phyloP scores from a whole-genome alignment of 768 basidiomycete genomes.

The Multifurca ochricompacta region DNA sequence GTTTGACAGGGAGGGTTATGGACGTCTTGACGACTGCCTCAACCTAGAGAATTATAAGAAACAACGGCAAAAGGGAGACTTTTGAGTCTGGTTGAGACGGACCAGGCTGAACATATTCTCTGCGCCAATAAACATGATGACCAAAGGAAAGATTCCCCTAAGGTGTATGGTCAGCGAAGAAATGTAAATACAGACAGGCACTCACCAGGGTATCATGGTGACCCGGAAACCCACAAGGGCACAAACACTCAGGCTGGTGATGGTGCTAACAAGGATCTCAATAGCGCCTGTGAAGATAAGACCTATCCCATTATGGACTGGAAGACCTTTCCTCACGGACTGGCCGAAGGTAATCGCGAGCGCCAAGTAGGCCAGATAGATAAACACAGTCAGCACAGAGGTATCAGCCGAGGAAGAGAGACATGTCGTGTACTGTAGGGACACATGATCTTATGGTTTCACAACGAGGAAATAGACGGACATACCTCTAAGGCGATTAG shows the following conservation, averaged over 20 bases:
- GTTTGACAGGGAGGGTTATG: conserved; percentile 81
- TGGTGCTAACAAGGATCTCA: conserved; percentile 85
- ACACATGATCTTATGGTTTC: neutral
- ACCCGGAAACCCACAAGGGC: conserved; percentile 83
- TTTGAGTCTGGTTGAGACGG: conserved; percentile 25
- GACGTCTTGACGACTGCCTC: conserved; percentile 81
- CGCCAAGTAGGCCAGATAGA: conserved; percentile 68
- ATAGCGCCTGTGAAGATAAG: conserved; percentile 89
- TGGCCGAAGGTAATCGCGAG: conserved; percentile 71
- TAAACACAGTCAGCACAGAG: conserved; percentile 58
- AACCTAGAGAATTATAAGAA: conserved; percentile 42
- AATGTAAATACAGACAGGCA: conserved; percentile 15
- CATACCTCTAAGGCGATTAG: conserved; percentile 41
- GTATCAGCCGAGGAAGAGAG: conserved; percentile 38
- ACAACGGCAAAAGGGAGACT: conserved; percentile 20
- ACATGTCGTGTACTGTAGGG: conserved; percentile 45
- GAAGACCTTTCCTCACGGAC: conserved; percentile 68
- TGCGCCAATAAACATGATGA: conserved; percentile 90
- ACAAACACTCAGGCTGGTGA: conserved; percentile 90
- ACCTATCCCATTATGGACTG: conserved; percentile 86
- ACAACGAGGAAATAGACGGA: conserved; percentile 5
- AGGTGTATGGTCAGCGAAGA: neutral
- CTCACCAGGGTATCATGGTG: conserved; percentile 84
- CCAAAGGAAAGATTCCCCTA: conserved; percentile 86
- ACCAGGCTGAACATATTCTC: conserved; percentile 98